Evolutionary conservation across 1,139 yeast genomes (phyloP).

Genomic region (Blastobotrys arbuscula): DNA sequence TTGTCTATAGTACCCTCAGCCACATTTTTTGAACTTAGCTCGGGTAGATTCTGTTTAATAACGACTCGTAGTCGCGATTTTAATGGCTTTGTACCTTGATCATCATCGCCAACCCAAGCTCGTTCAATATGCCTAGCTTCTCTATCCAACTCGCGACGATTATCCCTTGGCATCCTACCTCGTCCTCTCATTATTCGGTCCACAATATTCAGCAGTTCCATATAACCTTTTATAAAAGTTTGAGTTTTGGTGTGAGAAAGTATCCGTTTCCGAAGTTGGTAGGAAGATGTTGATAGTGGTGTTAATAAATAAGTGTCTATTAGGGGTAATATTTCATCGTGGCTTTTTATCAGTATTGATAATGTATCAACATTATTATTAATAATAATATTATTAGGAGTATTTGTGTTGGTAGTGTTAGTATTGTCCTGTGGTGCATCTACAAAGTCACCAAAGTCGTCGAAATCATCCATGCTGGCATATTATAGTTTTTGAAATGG

Average conservation of each 20-base stretch:
- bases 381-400: background rate
- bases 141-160: constrained; percentile 6
- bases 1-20: background rate
- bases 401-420: background rate
- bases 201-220: constrained; percentile 7
- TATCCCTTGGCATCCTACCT: background rate
- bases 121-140: constrained; percentile 13
- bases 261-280: constrained; percentile 11
- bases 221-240: constrained; percentile 9
- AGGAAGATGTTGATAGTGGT: constrained; percentile 4
- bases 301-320: constrained; percentile 4
- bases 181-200: constrained; percentile 13
- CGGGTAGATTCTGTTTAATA: background rate
- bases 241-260: constrained; percentile 12
- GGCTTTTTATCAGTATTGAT: constrained; percentile 3
- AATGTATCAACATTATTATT: background rate
- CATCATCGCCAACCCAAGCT: constrained; percentile 8
- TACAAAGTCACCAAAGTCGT: constrained; percentile 15
- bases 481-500: background rate
- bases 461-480: constrained; percentile 11
- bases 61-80: background rate
- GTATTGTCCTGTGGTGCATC: background rate
- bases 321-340: constrained; percentile 8
- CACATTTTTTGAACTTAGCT: background rate
- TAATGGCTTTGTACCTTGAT: background rate